Conservation (phyloP, 2,329 filamentous ascomycete species). For the Aspergillus sp. region DNA sequence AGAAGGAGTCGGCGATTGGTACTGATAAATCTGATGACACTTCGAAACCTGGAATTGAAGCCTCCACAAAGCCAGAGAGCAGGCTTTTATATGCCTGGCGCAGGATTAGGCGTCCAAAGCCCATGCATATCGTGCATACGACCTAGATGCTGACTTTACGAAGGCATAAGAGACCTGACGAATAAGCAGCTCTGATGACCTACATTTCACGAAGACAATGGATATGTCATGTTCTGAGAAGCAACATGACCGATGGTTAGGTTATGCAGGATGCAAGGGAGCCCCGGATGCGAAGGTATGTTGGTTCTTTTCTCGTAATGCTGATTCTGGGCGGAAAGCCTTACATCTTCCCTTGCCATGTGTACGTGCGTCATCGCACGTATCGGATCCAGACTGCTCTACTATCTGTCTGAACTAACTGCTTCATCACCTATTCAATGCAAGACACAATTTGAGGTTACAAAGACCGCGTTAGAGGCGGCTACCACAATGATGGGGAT, state of each 20-base stretch:
- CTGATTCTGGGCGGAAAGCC: neutral
- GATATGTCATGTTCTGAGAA: neutral
- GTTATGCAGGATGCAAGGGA: slow-evolving; percentile 6
- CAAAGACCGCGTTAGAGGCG: neutral
- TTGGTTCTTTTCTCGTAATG: neutral
- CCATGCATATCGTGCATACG: neutral
- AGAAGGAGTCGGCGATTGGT: neutral
- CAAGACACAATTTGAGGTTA: neutral
- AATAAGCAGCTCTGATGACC: neutral
- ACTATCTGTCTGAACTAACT: neutral
- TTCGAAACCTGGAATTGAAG: neutral
- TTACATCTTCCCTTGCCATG: neutral
- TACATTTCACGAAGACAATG: neutral
- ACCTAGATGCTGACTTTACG: neutral
- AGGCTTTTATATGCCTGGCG: neutral
- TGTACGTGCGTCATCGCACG: neutral
- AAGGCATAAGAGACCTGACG: neutral
- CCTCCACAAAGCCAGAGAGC: neutral
- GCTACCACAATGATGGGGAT: neutral
- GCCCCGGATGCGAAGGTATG: neutral
- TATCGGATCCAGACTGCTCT: neutral
- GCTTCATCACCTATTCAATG: neutral
- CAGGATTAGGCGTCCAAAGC: neutral
- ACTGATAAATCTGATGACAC: neutral
- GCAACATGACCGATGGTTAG: neutral